phyloP scores from a whole-genome alignment of 2,329 filamentous ascomycete species.

The Pseudogymnoascus sp. region DNA sequence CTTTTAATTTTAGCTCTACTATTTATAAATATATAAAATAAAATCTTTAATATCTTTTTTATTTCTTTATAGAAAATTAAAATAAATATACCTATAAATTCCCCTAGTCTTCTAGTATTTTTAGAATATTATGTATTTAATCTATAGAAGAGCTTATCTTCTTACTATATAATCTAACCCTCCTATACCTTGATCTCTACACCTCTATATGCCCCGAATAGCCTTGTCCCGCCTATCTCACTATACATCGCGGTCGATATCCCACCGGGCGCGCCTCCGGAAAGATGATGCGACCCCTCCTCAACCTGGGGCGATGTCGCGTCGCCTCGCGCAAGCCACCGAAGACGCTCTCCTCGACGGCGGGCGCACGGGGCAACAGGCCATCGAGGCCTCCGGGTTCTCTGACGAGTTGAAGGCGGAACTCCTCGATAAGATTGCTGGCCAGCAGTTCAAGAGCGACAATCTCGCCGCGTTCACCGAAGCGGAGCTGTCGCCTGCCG shows the following conservation, averaged over 20 bases:
- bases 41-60: no score
- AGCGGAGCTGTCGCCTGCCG: constrained; percentile 45
- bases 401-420: constrained; percentile 54
- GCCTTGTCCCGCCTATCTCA: neutral
- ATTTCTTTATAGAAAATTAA: no score
- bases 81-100: no score
- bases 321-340: constrained; percentile 54
- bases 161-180: no score
- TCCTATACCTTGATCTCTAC: no score
- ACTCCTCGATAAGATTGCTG: constrained; percentile 49
- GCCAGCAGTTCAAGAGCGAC: constrained; percentile 46
- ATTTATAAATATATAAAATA: no score
- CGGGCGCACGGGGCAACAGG: constrained; percentile 51
- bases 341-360: constrained; percentile 54
- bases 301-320: constrained; percentile 38
- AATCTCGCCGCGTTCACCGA: constrained; percentile 43
- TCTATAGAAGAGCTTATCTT: no score
- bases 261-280: neutral
- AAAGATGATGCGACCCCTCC: neutral
- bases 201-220: neutral
- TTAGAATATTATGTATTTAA: no score
- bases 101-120: no score
- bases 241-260: neutral
- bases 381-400: constrained; percentile 57
- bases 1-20: no score